These are phyloP conservation scores for Ustilago cynodontis DNA, from an alignment of 1,284 basidiomycete genomes.

Conservation along the genomic window DNA sequence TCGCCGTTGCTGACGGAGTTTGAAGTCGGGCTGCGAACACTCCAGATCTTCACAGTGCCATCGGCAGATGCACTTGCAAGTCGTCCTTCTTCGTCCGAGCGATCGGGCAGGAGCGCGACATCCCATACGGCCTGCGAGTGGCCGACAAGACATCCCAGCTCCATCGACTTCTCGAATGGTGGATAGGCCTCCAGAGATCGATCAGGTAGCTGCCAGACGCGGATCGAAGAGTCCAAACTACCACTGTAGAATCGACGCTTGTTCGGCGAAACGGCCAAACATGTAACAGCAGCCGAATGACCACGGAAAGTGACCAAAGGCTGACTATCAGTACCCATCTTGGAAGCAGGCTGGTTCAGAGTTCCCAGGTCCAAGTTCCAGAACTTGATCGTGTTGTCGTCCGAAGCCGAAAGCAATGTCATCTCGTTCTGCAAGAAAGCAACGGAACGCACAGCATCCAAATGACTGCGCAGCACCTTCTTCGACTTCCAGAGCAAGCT, in stretches of 20 bases:
- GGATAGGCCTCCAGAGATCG: slow-evolving; percentile 77
- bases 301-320: slow-evolving; percentile 87
- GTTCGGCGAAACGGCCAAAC: slow-evolving; percentile 83
- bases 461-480: slow-evolving; percentile 76
- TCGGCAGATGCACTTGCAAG: slow-evolving; percentile 91
- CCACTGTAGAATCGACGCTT: slow-evolving; percentile 87
- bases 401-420: slow-evolving; percentile 87
- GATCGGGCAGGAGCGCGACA: slow-evolving; percentile 74
- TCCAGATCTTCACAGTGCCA: slow-evolving; percentile 91
- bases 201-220: slow-evolving; percentile 81
- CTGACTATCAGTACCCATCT: slow-evolving; percentile 40
- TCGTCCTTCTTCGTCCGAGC: slow-evolving; percentile 70
- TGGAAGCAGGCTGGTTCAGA: slow-evolving; percentile 42
- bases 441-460: slow-evolving; percentile 90
- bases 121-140: slow-evolving; percentile 97
- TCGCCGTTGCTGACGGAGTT: slow-evolving; percentile 13
- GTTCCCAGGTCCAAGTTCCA: slow-evolving; percentile 77
- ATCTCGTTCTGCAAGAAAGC: slow-evolving; percentile 85
- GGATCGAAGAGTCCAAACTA: slow-evolving; percentile 91
- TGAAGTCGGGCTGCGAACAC: slow-evolving; percentile 16
- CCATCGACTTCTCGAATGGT: slow-evolving; percentile 83
- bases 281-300: slow-evolving; percentile 91
- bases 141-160: slow-evolving; percentile 84
- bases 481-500: slow-evolving; percentile 65
- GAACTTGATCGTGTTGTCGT: slow-evolving; percentile 95